Percentiles rank a stretch among this genome's conserved stretches.
phyloP scores from a whole-genome alignment of 1,139 yeast species.

The Arxiozyma heterogenica region DNA sequence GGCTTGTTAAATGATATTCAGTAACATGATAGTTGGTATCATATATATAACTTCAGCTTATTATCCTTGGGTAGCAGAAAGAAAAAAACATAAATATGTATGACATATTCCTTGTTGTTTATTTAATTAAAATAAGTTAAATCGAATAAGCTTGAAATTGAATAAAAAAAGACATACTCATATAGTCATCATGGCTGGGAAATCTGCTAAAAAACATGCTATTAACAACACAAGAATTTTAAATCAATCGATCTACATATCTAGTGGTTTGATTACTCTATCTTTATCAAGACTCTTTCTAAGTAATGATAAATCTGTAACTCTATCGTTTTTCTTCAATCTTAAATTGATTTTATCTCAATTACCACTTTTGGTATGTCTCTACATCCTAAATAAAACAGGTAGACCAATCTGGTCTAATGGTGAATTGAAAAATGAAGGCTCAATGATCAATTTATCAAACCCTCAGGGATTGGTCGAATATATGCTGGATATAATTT shows the following conservation, averaged over 20 bases:
- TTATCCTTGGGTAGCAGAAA: too few species aligned
- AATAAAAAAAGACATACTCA: too few species aligned
- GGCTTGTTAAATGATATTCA: too few species aligned
- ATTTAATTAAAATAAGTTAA: too few species aligned
- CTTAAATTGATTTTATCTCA: constrained; percentile 17
- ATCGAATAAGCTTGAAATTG: too few species aligned
- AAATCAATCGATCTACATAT: constrained; percentile 5
- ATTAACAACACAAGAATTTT: constrained; percentile 6
- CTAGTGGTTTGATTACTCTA: constrained; percentile 11
- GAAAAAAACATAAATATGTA: too few species aligned
- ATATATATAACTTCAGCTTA: too few species aligned
- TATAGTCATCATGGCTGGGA: constrained; percentile 13
- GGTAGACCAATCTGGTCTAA: constrained; percentile 25
- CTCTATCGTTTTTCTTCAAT: not conserved
- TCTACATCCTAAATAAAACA: constrained; percentile 22
- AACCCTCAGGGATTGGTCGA: constrained; percentile 24
- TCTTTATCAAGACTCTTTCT: constrained; percentile 14
- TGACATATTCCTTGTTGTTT: too few species aligned
- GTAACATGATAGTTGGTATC: too few species aligned
- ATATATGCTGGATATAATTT: constrained; percentile 27
- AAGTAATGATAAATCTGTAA: not conserved
- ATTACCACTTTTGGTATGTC: constrained; percentile 19
- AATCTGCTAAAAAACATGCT: constrained; percentile 15
- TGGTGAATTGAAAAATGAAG: constrained; percentile 6
- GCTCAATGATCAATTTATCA: constrained; percentile 18